phyloP scores from a whole-genome alignment of 257 asterid species.

The Pogostemon cablin region DNA sequence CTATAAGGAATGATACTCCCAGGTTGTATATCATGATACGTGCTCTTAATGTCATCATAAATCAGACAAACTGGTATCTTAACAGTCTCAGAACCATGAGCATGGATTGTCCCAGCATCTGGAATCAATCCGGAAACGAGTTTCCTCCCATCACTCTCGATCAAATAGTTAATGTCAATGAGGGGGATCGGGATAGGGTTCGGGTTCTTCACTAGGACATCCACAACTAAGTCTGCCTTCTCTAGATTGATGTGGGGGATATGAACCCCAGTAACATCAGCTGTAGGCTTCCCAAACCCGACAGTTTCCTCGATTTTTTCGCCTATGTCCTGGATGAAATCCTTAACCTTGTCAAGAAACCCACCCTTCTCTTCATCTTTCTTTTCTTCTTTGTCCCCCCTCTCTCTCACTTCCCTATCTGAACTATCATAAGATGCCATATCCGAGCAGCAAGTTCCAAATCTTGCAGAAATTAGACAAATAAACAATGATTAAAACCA shows the following conservation, averaged over 20 bases:
- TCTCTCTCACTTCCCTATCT: constrained; percentile 53
- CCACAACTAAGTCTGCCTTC: constrained; percentile 74
- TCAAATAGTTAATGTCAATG: constrained; percentile 75
- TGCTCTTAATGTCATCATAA: constrained; percentile 76
- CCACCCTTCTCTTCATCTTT: constrained; percentile 74
- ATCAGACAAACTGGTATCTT: constrained; percentile 67
- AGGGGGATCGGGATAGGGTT: constrained; percentile 93
- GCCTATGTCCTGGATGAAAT: constrained; percentile 80
- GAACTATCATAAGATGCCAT: constrained; percentile 69
- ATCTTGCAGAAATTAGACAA: constrained; percentile 15
- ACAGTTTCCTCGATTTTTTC: constrained; percentile 92
- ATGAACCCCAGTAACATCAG: constrained; percentile 79
- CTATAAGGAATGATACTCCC: constrained; percentile 81
- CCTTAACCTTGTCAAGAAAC: constrained; percentile 78
- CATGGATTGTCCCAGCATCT: constrained; percentile 91
- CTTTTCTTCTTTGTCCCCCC: constrained; percentile 54
- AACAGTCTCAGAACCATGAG: constrained; percentile 86
- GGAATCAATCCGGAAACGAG: constrained; percentile 90
- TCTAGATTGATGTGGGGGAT: constrained; percentile 78
- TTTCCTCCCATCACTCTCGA: constrained; percentile 88
- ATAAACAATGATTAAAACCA: background rate
- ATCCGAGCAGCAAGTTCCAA: constrained; percentile 37
- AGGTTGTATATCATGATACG: constrained; percentile 71
- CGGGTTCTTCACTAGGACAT: constrained; percentile 77
- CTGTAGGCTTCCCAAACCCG: constrained; percentile 93